Evolutionary conservation across 1,284 basidiomycete genomes (phyloP), one percentile per base, ranked within the genome.

Genomic region (Cutaneotrichosporon cutaneum): DNA sequence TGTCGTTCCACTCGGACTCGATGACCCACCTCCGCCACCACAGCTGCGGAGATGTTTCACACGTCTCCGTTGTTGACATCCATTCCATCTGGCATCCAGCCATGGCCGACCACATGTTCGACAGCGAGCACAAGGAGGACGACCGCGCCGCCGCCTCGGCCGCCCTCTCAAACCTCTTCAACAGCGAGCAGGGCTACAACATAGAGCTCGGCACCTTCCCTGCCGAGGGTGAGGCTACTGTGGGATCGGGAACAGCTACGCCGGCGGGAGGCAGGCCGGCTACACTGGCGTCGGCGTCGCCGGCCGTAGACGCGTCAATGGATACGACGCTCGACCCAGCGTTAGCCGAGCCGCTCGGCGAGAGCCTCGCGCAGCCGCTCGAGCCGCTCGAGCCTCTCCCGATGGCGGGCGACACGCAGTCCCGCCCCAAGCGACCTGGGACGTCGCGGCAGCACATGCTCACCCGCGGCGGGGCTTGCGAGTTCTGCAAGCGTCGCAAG

Each of bases 401-500:
- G 3, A 11, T 42, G 14, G 13, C n/a, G 13, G 24, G 13, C 5
- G 47, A 16, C 54, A 55, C 3, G 8, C 44, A 21, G 44, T n/a
- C 30, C 5, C 58, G 63, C 3, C 32, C 39, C 24, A 78, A 77
- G 60, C 70, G 74, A 9, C 72, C 72, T 58, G 72, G 73, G 9
- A 75, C 76, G 4, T 70, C 69, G 16, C 63, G 76, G 30, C 69
- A 70, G 45, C 72, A 75, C 64, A 78, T 78, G 76, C 67, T 78
- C 6, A 67, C 75, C 9, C 69, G 78, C 53, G 78, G 78, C 9
- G 76, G 71, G 8, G 77, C 78, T 5, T 80, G 77, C 64, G 78
- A 80, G 62, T 80, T 78, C 55, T 80, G 78, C 64, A 80, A 80
- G 60, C 67, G 71, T n/a, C 70, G 78, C 21, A 80, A 79, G 57